These are phyloP conservation scores for Leersia perrieri DNA, from an alignment of 176 grass and related monocot species.

Conservation along the genomic window DNA sequence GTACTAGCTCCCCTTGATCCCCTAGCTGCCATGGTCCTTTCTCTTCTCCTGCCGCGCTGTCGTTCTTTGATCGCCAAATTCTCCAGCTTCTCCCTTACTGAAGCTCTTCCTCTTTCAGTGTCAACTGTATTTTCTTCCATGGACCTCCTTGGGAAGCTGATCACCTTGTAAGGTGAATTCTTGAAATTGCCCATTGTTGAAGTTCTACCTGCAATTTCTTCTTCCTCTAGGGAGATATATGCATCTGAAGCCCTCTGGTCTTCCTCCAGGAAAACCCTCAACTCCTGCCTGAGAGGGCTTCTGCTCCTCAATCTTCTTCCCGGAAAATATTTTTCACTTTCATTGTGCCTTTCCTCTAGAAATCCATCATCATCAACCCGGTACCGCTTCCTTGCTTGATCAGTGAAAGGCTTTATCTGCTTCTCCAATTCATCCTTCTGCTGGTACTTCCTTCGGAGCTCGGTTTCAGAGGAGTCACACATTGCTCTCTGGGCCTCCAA, in stretches of 20 bases:
- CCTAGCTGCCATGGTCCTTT: conserved; percentile 19
- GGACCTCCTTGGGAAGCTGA: conserved; percentile 42
- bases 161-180: conserved; percentile 31
- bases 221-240: conserved; percentile 20
- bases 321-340: conserved; percentile 41
- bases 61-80: conserved; percentile 36
- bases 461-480: conserved; percentile 82
- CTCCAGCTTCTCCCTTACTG: conserved; percentile 52
- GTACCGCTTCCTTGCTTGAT: conserved; percentile 79
- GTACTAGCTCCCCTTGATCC: conserved; percentile 19
- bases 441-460: conserved; percentile 78
- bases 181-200: conserved; percentile 23
- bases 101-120: conserved; percentile 19
- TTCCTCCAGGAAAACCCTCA: conserved; percentile 83
- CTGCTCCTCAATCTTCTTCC: conserved; percentile 39
- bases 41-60: conserved; percentile 19
- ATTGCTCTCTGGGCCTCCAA: conserved; percentile 83
- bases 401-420: conserved; percentile 56
- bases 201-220: conserved; percentile 23
- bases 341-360: conserved; percentile 44
- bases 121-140: conserved; percentile 22
- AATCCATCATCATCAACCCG: conserved; percentile 59
- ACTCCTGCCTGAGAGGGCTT: conserved; percentile 62
- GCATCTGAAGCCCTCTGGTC: conserved; percentile 64
- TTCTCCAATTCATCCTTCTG: conserved; percentile 79